These are phyloP conservation scores for Tolypocladium tropicale DNA, from an alignment of 2,329 filamentous ascomycete genomes.

Conservation along the genomic window DNA sequence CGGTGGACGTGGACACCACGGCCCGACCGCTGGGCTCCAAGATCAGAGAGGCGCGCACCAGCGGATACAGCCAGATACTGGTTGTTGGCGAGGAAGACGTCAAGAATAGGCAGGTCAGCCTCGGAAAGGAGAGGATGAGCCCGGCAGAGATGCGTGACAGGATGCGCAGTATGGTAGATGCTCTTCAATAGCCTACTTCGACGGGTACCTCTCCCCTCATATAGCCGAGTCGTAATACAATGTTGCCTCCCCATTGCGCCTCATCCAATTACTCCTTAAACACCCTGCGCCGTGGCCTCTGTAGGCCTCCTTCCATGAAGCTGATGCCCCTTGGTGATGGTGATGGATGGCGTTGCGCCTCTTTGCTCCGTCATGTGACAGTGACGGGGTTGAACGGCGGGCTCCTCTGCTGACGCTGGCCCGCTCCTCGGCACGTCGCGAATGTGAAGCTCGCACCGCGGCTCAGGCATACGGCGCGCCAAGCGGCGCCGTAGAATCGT, in stretches of 20 bases:
- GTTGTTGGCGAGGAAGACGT: conserved; percentile 61
- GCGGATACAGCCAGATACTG: conserved; percentile 64
- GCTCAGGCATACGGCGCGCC: background rate
- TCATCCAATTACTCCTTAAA: background rate
- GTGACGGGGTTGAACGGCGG: background rate
- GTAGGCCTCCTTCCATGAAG: background rate
- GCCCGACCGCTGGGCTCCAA: conserved; percentile 56
- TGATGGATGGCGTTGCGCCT: background rate
- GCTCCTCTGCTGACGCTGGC: background rate
- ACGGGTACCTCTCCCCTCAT: background rate
- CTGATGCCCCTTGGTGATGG: background rate
- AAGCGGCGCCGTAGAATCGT: background rate
- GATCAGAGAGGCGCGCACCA: conserved; percentile 58
- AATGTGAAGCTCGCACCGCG: background rate
- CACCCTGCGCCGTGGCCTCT: too few relatives aligned
- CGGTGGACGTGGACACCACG: conserved; percentile 61
- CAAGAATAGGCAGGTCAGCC: conserved; percentile 41
- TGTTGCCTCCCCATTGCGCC: background rate
- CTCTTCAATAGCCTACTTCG: conserved; percentile 30
- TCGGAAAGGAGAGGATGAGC: conserved; percentile 29
- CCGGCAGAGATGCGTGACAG: conserved; percentile 33
- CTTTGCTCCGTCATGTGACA: background rate
- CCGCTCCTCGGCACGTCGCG: background rate
- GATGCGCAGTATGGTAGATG: conserved; percentile 34
- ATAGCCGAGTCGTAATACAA: background rate